Evolutionary conservation across 331 rosid genomes (phyloP), one percentile per base, ranked within the genome.

Genomic region (Phaseolus coccineus): DNA sequence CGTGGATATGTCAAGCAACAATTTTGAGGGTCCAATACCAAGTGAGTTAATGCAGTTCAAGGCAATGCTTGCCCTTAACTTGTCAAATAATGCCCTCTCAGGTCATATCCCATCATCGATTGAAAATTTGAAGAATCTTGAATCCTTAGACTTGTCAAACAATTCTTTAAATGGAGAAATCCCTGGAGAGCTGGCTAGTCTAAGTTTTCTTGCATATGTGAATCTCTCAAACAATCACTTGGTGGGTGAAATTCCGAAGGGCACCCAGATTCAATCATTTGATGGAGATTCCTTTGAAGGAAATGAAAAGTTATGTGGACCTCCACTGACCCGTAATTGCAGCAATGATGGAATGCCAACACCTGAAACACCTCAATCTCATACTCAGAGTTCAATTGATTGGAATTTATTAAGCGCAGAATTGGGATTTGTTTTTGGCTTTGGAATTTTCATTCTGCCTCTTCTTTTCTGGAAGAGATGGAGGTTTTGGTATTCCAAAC

Each of bases 1-100:
- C 2, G n/a, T 91, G 13, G 97, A 89, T 73, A 9, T 91, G 35
- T 91, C 94, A 0, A 0, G 6, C 85, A 88, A 89, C 81, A 5
- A 61, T 0, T 81, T 91, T 12, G 44, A 13, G 2, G 92, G 92
- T 50, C 15, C 73, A 46, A 85, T 88, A 73, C 90, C 92, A 9
- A 0, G 8, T 2, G 82, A 87, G 59, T 0, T 85, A 0, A 85
- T 88, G 72, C 0, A 3, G 19, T 69, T 91, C 9, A 78, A 1
- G 13, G 82, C 83, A 0, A 76, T 91, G 1, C 35, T 70, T 42
- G 22, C 15, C 15, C 85, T 63, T 24, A 76, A 76, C 53, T 4
- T 76, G 51, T 76, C 80, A 8, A 28, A 61, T 0, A 79, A 79
- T 37, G 72, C 44, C 3, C 35, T 71, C 16, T 59, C 22, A 0